Evolutionary conservation across 345 rosid species (phyloP).

Genomic region (Firmiana major): DNA sequence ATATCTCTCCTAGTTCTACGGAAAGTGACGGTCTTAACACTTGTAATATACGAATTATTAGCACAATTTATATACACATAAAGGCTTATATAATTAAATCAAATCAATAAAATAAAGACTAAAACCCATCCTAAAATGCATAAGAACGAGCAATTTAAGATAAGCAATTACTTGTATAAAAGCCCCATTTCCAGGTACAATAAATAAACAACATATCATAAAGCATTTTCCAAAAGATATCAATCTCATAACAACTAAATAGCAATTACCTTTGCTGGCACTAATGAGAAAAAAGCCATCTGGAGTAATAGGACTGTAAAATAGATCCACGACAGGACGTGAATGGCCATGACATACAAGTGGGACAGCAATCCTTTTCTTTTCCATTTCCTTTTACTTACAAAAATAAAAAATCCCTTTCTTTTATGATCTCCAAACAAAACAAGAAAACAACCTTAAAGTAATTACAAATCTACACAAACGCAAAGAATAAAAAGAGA

Average conservation of each 20-base stretch:
- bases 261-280: conserved; percentile 66
- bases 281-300: conserved; percentile 85
- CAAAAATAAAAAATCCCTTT: not conserved
- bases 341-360: conserved; percentile 87
- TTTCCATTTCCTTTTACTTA: conserved; percentile 30
- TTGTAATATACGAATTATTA: not conserved
- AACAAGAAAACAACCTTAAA: not conserved
- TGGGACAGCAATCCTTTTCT: conserved; percentile 56
- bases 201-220: not conserved
- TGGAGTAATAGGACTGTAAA: conserved; percentile 72
- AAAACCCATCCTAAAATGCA: not conserved
- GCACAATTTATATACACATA: not conserved
- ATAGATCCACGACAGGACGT: conserved; percentile 78
- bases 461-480: not conserved
- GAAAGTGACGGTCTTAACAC: not conserved
- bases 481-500: not conserved
- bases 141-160: not conserved
- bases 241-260: no score
- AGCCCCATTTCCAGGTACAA: not conserved
- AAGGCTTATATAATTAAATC: not conserved
- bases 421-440: not conserved
- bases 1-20: not conserved
- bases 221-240: not conserved
- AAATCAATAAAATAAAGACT: not conserved
- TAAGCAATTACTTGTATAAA: not conserved